These are phyloP conservation scores for Macadamia tetraphylla DNA, from an alignment of 164 flowering plant genomes.

Conservation along the genomic window DNA sequence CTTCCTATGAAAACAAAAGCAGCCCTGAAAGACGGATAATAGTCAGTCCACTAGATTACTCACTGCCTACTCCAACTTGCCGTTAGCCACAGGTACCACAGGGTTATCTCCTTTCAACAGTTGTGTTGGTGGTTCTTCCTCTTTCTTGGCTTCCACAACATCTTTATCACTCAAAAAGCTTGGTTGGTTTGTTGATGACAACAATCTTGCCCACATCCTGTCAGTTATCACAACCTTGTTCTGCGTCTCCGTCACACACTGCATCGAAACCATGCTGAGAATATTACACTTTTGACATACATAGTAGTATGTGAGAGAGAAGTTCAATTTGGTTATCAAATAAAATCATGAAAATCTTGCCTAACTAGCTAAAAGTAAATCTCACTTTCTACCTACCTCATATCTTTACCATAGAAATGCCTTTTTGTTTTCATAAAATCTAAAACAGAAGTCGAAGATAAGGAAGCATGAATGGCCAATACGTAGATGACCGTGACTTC, in stretches of 20 bases:
- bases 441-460: background rate
- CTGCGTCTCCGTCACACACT: constrained; percentile 67
- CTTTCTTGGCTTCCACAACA: constrained; percentile 29
- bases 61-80: background rate
- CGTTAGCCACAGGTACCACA: background rate
- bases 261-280: constrained; percentile 20
- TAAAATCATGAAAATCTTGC: background rate
- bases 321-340: background rate
- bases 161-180: constrained; percentile 56
- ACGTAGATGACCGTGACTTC: background rate
- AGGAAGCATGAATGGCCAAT: background rate
- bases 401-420: background rate
- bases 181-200: constrained; percentile 89
- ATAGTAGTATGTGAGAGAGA: background rate
- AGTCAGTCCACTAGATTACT: no score
- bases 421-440: background rate
- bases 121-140: constrained; percentile 17
- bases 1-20: no score
- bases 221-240: constrained; percentile 83
- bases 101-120: constrained; percentile 13
- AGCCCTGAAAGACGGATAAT: no score
- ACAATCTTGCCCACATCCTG: constrained; percentile 96
- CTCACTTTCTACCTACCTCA: background rate
- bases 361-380: background rate
- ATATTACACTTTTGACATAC: background rate